Evolutionary conservation across 2,329 filamentous ascomycete species (phyloP).

Genomic region (Diaporthe citrichinensis): DNA sequence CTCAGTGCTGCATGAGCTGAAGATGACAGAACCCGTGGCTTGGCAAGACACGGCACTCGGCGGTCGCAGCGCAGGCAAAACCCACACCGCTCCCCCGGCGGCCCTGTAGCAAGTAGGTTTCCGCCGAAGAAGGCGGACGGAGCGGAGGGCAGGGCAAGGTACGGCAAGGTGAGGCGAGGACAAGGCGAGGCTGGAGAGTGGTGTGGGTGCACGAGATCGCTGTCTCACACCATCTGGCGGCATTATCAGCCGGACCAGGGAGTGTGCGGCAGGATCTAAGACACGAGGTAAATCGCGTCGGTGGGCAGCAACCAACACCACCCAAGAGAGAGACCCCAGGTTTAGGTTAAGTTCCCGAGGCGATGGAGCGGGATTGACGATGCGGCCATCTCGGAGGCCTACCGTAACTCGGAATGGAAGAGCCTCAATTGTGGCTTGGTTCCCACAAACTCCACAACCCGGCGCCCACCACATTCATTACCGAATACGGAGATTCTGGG

Average conservation of each 20-base stretch:
- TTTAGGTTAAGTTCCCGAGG: slow-evolving; percentile 22
- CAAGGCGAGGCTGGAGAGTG: slow-evolving; percentile 13
- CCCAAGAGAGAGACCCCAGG: background rate
- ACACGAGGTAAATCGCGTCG: slow-evolving; percentile 17
- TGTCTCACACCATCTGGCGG: slow-evolving; percentile 35
- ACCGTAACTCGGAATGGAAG: slow-evolving; percentile 37
- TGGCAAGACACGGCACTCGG: slow-evolving; percentile 29
- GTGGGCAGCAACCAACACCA: background rate
- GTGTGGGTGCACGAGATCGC: slow-evolving; percentile 25
- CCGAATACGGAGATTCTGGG: slow-evolving; percentile 28
- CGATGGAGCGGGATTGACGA: slow-evolving; percentile 29
- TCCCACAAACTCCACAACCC: slow-evolving; percentile 35
- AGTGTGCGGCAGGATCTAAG: slow-evolving; percentile 28
- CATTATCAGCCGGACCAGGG: slow-evolving; percentile 37
- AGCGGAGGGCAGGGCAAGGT: slow-evolving; percentile 13
- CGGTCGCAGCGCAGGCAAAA: slow-evolving; percentile 18
- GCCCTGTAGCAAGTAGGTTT: slow-evolving; percentile 7
- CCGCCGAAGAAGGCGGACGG: slow-evolving; percentile 1
- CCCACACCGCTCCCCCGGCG: slow-evolving; percentile 33
- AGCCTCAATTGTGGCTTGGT: slow-evolving; percentile 41
- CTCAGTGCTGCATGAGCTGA: slow-evolving; percentile 35
- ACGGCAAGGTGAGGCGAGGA: slow-evolving; percentile 1
- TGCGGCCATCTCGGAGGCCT: slow-evolving; percentile 40
- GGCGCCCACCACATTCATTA: slow-evolving; percentile 31
- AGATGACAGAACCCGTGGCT: slow-evolving; percentile 22